phyloP scores from a whole-genome alignment of 2,329 filamentous ascomycete species.

The Exophiala calicioides region DNA sequence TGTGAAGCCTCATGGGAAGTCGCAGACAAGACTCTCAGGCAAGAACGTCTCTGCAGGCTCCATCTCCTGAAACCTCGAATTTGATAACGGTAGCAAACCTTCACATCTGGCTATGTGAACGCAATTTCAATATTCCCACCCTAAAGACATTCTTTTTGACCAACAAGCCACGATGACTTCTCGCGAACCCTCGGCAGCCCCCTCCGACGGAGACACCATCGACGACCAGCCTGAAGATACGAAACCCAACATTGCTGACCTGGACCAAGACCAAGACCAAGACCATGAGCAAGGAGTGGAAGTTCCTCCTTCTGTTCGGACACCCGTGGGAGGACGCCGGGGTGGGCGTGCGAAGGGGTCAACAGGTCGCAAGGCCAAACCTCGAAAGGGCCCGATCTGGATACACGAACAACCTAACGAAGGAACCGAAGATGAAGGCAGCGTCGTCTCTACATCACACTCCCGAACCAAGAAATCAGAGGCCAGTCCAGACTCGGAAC shows the following conservation, averaged over 20 bases:
- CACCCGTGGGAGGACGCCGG: conserved; percentile 17
- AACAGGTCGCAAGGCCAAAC: conserved; percentile 22
- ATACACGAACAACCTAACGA: conserved; percentile 29
- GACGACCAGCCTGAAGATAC: conserved; percentile 27
- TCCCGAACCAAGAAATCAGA: conserved; percentile 28
- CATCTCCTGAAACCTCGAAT: no score
- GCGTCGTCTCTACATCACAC: conserved; percentile 23
- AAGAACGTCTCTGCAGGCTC: conserved; percentile 24
- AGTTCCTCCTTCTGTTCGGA: conserved; percentile 5
- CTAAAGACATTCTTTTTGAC: not conserved
- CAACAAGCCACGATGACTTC: conserved; percentile 23
- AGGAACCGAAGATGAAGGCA: conserved; percentile 31
- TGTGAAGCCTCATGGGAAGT: not conserved
- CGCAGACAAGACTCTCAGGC: no score
- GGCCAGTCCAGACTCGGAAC: conserved; percentile 27
- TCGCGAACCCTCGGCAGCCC: conserved; percentile 25
- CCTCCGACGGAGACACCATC: conserved; percentile 28
- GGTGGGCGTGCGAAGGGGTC: conserved; percentile 10
- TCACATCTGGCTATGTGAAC: not conserved
- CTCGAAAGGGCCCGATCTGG: conserved; percentile 28
- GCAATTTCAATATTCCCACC: not conserved
- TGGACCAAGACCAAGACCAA: conserved; percentile 20
- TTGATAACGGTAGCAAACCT: no score
- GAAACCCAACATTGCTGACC: conserved; percentile 24
- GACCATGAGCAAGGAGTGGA: conserved; percentile 14